A percentile compares a stretch with the other conserved stretches of the same genome.
Evolutionary conservation across 2,329 filamentous ascomycete species (phyloP).

Genomic region (Allantophomopsis cytisporea): DNA sequence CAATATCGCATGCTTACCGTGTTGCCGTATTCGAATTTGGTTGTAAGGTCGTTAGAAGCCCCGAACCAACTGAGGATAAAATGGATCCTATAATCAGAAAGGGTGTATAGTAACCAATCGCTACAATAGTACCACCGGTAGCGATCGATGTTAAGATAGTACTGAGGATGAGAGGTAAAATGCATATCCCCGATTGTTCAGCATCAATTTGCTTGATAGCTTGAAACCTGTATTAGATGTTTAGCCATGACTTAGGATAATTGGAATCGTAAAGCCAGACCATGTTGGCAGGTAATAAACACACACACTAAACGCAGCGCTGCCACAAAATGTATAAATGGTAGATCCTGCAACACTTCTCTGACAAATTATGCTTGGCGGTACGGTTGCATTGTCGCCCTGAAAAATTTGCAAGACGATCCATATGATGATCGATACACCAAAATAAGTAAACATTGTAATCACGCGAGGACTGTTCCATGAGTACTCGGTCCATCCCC

Average conservation of each 20-base stretch:
- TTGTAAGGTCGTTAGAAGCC: slow-evolving; percentile 35
- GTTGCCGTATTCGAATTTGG: slow-evolving; percentile 27
- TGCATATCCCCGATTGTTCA: too few relatives aligned
- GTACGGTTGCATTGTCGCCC: slow-evolving; percentile 20
- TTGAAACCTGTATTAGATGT: too few relatives aligned
- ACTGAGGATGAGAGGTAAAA: too few relatives aligned
- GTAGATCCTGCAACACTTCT: slow-evolving; percentile 16
- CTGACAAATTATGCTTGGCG: slow-evolving; percentile 19
- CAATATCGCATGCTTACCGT: too few relatives aligned
- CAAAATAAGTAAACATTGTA: slow-evolving; percentile 12
- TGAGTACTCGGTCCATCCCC: slow-evolving; percentile 28
- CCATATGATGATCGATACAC: slow-evolving; percentile 10
- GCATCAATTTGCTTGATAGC: too few relatives aligned
- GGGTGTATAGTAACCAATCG: too few relatives aligned
- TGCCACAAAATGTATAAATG: slow-evolving; percentile 5
- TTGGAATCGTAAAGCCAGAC: too few relatives aligned
- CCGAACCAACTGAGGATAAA: slow-evolving; percentile 24
- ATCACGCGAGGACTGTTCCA: slow-evolving; percentile 25
- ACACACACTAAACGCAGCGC: too few relatives aligned
- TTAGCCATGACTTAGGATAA: too few relatives aligned
- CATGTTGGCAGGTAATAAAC: slow-evolving; percentile 25
- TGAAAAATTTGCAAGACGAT: slow-evolving; percentile 17
- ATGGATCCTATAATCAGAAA: too few relatives aligned
- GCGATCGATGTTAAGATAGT: too few relatives aligned
- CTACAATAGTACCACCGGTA: too few relatives aligned